Conservation (phyloP, 2,329 filamentous ascomycete genomes). For the Plectosphaerella cucumerina region DNA sequence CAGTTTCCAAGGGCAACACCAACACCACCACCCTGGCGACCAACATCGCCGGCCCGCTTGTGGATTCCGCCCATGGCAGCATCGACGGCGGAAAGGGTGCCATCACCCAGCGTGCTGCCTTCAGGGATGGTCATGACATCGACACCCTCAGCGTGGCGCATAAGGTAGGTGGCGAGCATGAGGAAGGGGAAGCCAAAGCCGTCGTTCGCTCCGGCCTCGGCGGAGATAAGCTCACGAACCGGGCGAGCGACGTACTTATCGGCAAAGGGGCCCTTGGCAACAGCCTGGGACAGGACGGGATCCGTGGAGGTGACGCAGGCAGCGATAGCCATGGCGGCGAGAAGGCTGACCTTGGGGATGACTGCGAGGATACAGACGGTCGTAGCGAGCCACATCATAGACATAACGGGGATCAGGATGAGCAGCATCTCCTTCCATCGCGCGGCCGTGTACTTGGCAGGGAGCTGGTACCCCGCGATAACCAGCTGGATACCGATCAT, state of each 20-base stretch:
- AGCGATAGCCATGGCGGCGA: conserved; percentile 52
- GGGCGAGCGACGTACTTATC: conserved; percentile 56
- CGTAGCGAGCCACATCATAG: conserved; percentile 57
- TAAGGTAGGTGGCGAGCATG: conserved; percentile 52
- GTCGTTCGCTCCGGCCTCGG: conserved; percentile 59
- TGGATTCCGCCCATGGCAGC: conserved; percentile 2
- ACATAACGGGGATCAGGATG: conserved; percentile 56
- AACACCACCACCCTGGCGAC: conserved; percentile 46
- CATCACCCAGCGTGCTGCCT: background rate
- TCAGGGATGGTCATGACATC: conserved; percentile 6
- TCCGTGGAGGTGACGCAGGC: conserved; percentile 60
- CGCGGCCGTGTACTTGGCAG: conserved; percentile 46
- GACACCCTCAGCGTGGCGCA: conserved; percentile 45
- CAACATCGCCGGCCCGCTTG: conserved; percentile 30
- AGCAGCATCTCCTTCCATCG: conserved; percentile 51
- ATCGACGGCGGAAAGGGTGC: background rate
- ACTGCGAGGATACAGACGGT: conserved; percentile 51
- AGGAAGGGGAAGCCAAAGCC: conserved; percentile 60
- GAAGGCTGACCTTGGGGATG: conserved; percentile 49
- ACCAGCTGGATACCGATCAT: conserved; percentile 61
- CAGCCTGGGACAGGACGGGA: conserved; percentile 57
- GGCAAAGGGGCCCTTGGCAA: conserved; percentile 59
- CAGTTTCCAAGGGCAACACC: conserved; percentile 50
- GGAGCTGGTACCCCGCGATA: conserved; percentile 59
- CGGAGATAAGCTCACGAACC: conserved; percentile 57